Conservation (phyloP, 306 rosid genomes). For the Prunus armeniaca region DNA sequence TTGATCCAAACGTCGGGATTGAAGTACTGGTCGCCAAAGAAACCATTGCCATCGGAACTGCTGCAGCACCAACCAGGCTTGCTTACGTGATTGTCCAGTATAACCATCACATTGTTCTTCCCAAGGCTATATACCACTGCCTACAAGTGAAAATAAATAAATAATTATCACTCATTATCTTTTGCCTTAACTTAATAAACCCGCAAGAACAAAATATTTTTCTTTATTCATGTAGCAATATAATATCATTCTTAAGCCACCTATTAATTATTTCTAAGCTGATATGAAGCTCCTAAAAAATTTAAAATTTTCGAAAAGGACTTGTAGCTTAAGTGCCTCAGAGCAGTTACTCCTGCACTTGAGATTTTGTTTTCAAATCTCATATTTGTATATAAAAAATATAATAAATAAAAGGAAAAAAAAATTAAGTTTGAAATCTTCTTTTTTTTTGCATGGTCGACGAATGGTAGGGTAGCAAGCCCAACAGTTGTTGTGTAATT, state of each 20-base stretch:
- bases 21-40: constrained; percentile 69
- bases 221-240: not conserved
- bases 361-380: too few relatives aligned
- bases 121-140: constrained; percentile 65
- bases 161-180: not conserved
- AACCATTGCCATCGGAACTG: constrained; percentile 61
- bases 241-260: not conserved
- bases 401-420: too few relatives aligned
- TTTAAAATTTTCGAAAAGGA: too few relatives aligned
- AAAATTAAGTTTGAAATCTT: too few relatives aligned
- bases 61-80: constrained; percentile 92
- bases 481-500: too few relatives aligned
- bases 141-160: constrained; percentile 19
- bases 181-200: not conserved
- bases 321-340: too few relatives aligned
- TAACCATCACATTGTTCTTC: constrained; percentile 65
- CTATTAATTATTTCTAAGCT: not conserved
- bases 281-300: not conserved
- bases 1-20: constrained; percentile 58
- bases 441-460: too few relatives aligned
- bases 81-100: constrained; percentile 75
- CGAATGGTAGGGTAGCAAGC: too few relatives aligned
- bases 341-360: too few relatives aligned
- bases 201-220: not conserved
- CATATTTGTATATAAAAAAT: too few relatives aligned